These are phyloP conservation scores for Ceriops tagal DNA, from an alignment of 345 rosid genomes.

Conservation along the genomic window DNA sequence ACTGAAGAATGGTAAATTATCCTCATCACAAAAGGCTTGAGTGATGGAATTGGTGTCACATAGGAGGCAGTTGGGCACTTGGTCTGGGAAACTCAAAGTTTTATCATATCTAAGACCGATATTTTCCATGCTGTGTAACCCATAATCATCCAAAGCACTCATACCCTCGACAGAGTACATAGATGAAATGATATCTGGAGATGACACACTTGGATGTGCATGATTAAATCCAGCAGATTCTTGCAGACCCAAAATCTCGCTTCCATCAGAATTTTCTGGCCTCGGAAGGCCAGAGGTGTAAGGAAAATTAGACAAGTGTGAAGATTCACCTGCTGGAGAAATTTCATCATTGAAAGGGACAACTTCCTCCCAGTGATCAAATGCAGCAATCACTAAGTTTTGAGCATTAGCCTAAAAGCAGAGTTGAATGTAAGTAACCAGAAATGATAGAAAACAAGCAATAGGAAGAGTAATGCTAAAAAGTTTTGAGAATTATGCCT, in stretches of 20 bases:
- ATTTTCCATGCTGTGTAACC: conserved; percentile 50
- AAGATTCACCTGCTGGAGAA: conserved; percentile 41
- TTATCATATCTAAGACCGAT: conserved; percentile 56
- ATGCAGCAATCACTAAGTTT: conserved; percentile 60
- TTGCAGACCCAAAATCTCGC: conserved; percentile 40
- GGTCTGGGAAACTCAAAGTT: conserved; percentile 41
- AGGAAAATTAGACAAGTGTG: conserved; percentile 31
- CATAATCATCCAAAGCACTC: conserved; percentile 55
- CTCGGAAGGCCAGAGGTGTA: conserved; percentile 37
- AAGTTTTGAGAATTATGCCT: conserved; percentile 41
- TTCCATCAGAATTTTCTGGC: conserved; percentile 39
- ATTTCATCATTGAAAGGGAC: conserved; percentile 59
- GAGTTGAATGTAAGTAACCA: conserved; percentile 15
- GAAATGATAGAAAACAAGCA: conserved; percentile 7
- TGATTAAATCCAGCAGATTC: conserved; percentile 55
- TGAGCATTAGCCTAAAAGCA: conserved; percentile 65
- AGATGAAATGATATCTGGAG: conserved; percentile 67
- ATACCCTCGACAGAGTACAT: conserved; percentile 50
- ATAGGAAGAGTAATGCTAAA: conserved; percentile 7
- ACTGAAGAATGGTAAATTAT: conserved; percentile 53
- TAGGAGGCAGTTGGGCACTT: conserved; percentile 41
- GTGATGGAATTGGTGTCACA: conserved; percentile 48
- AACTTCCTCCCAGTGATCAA: conserved; percentile 59
- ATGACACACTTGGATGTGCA: conserved; percentile 44
- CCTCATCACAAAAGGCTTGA: conserved; percentile 67